Evolutionary conservation across 768 basidiomycete genomes (phyloP), one percentile per base, ranked within the genome.

Genomic region (Pulveroboletus sp.): DNA sequence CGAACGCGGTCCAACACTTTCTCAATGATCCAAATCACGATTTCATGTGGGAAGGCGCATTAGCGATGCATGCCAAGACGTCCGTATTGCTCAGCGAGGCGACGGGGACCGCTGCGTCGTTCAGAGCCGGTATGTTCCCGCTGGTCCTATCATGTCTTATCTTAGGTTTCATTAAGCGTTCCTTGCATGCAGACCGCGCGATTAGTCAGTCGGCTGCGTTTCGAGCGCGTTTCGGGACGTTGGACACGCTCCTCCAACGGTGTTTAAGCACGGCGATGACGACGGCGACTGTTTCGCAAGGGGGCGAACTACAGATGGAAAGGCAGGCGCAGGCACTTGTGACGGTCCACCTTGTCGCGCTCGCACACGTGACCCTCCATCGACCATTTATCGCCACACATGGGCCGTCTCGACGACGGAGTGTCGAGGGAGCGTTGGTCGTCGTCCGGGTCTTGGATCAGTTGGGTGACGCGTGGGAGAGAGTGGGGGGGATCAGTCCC

Each of bases 161-260:
- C 31, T 11, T n/a, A 8, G 24, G 8, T 12, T n/a, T 32, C 4
- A 18, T n/a, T 7, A 8, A 10, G 30, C 9, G 32, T 28, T 8
- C 10, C 15, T 42, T 44, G 24, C 14, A 26, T 55, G 9, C 41
- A 80, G 79, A 75, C 44, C 71, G 71, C 58, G 60, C 69, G 8
- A 63, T 68, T 38, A 61, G 71, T 28, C 78, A 80, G 49, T 67
- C 69, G 26, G 63, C 73, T 47, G 65, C 70, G 5, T 78, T 78
- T 47, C 67, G 67, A 24, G 61, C 67, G 12, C 71, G 73, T 7
- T 79, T 81, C 18, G 68, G 68, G 37, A 73, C 71, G 3, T 62
- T 80, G 47, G 75, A 78, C 52, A 60, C 66, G 30, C 68, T 80
- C 40, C 75, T 81, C 33, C 73, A 75, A 5, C 58, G 59, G 2